Conservation (phyloP, 805 yeast species). For the Wickerhamiella cacticola region DNA sequence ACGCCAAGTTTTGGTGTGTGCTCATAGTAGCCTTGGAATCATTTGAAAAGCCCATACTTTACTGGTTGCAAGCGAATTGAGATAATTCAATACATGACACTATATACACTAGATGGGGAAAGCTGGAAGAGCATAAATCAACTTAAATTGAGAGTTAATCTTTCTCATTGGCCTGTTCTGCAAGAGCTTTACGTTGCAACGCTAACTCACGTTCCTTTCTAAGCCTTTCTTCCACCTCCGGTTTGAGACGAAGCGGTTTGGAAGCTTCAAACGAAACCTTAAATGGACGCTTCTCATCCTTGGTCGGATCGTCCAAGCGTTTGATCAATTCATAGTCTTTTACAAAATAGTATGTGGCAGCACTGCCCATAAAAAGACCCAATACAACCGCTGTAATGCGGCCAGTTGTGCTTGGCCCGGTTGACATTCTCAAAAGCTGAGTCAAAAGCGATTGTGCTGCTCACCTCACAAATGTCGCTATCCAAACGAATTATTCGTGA, state of each 20-base stretch:
- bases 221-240: slow-evolving; percentile 20
- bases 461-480: slow-evolving; percentile 28
- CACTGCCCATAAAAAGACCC: slow-evolving; percentile 24
- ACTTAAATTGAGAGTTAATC: too few relatives aligned
- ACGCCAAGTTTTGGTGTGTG: too few relatives aligned
- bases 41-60: too few relatives aligned
- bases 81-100: neutral
- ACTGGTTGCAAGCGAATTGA: too few relatives aligned
- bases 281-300: slow-evolving; percentile 21
- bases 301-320: slow-evolving; percentile 25
- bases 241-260: slow-evolving; percentile 24
- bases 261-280: slow-evolving; percentile 23
- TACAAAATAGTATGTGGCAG: slow-evolving; percentile 22
- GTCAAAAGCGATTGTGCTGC: neutral
- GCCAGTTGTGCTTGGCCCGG: slow-evolving; percentile 24
- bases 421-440: neutral
- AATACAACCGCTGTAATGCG: slow-evolving; percentile 23
- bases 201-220: neutral
- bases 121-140: neutral
- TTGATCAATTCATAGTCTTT: slow-evolving; percentile 26
- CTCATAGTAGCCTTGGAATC: too few relatives aligned
- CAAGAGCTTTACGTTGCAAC: neutral
- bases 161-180: neutral
- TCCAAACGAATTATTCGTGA: slow-evolving; percentile 95
- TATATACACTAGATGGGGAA: neutral